Evolutionary conservation across 169 alveolate genomes (phyloP), one percentile per base, ranked within the genome.

Genomic region (Pseudocohnilembus persalinus): DNA sequence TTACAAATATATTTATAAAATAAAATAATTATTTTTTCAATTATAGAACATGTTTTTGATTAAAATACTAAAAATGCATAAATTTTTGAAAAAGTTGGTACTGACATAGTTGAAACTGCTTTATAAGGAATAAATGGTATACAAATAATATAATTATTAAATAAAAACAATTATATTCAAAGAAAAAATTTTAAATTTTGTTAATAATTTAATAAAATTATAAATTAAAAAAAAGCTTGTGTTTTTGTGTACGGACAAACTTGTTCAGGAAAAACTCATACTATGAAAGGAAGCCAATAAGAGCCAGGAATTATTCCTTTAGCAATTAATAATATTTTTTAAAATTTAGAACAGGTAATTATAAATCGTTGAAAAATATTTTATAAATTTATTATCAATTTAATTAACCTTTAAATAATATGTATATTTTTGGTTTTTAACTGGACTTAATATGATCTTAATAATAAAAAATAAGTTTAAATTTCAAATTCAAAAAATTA

Each of bases 281-380:
- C 94, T 0, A 90, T 90, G 94, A 79, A 87, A 74, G 94, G 94
- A 25, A 83, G 79, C 0, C 30, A 83, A 25, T 72, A 49, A 24
- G 74, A 83, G 63, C 90, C 84, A 35, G 94, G 94, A 34, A 76
- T 90, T 24, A 90, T 90, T 29, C 89, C 91, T 16, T 64, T 90
- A 29, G 80, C 90, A 15, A 77, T 90, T 11, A 77, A 34, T 24
- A 85, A 84, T 77, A 32, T 90, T 1, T 88, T 90, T 32, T 16
- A 30, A 81, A 65, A 68, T 16, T 65, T 81, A 29, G n/a, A 79
- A 25, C 33, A 68, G 34, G 85, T 64, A 35, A 31, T 11, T 30
- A 81, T 4, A n/a, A n/a, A n/a, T n/a, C n/a, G n/a, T n/a, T n/a
- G n/a, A n/a, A n/a, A n/a, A n/a, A n/a, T n/a, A n/a, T n/a, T n/a